Conservation (phyloP, 2,329 filamentous ascomycete species). For the Catunica adiposa region DNA sequence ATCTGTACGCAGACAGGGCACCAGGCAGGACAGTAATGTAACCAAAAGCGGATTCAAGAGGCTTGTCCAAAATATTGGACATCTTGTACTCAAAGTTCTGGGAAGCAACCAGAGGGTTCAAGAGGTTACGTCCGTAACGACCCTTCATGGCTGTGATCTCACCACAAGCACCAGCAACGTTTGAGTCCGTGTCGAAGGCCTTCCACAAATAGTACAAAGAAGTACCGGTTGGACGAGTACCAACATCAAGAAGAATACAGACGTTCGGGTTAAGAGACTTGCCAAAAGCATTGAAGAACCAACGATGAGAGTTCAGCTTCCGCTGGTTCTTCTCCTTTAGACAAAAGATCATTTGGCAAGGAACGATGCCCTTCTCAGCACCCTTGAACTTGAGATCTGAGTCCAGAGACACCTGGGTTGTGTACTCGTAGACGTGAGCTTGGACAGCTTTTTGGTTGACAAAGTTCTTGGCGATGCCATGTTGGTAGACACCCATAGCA, state of each 20-base stretch:
- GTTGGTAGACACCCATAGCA: slow-evolving; percentile 91
- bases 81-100: slow-evolving; percentile 99
- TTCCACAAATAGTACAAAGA: slow-evolving; percentile 99
- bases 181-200: slow-evolving; percentile 94
- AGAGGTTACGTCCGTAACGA: slow-evolving; percentile 59
- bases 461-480: slow-evolving; percentile 95
- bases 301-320: slow-evolving; percentile 95
- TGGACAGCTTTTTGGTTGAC: slow-evolving; percentile 95
- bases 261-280: slow-evolving; percentile 85
- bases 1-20: slow-evolving; percentile 86
- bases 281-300: slow-evolving; percentile 99
- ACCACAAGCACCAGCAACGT: slow-evolving; percentile 87
- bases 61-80: slow-evolving; percentile 97
- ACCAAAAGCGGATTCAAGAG: slow-evolving; percentile 88
- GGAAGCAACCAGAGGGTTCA: slow-evolving; percentile 89
- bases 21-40: slow-evolving; percentile 96
- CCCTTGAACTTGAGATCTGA: slow-evolving; percentile 96
- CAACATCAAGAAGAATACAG: slow-evolving; percentile 91
- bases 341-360: slow-evolving; percentile 96
- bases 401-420: slow-evolving; percentile 91
- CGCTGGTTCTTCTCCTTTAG: slow-evolving; percentile 95
- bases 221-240: slow-evolving; percentile 74
- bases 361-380: slow-evolving; percentile 95
- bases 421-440: slow-evolving; percentile 95
- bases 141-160: slow-evolving; percentile 98